Evolutionary conservation across 805 yeast species (phyloP).

Genomic region (Hermanozyma aechmeae): DNA sequence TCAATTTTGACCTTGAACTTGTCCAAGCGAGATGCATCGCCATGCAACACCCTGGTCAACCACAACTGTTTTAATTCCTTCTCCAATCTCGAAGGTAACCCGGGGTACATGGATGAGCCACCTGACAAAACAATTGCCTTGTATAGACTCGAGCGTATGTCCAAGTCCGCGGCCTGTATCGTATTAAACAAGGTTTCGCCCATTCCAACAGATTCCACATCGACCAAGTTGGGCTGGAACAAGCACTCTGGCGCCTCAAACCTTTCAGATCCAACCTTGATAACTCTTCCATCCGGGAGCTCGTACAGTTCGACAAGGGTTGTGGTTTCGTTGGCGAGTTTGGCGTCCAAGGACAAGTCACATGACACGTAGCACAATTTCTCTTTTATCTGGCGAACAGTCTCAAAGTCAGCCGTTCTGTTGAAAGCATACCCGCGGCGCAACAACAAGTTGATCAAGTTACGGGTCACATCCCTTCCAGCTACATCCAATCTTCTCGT

Average conservation of each 20-base stretch:
- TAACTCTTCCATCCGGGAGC: constrained; percentile 92
- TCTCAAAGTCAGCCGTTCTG: constrained; percentile 97
- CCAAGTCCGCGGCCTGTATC: constrained; percentile 91
- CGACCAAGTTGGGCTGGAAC: constrained; percentile 92
- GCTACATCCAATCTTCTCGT: constrained; percentile 93
- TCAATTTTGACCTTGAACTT: constrained; percentile 95
- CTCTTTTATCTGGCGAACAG: constrained; percentile 96
- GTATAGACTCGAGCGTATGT: constrained; percentile 78
- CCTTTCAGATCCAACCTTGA: constrained; percentile 90
- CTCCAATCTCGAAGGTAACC: constrained; percentile 90
- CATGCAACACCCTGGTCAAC: constrained; percentile 80
- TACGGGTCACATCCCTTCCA: constrained; percentile 97
- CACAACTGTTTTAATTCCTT: constrained; percentile 94
- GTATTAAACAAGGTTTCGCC: constrained; percentile 90
- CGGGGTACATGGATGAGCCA: constrained; percentile 98
- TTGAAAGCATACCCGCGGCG: constrained; percentile 97
- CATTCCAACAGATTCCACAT: constrained; percentile 93
- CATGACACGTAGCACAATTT: constrained; percentile 92
- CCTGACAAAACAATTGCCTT: constrained; percentile 93
- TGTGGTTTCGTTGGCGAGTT: constrained; percentile 89
- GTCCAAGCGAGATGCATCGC: constrained; percentile 76
- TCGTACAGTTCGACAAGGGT: constrained; percentile 86
- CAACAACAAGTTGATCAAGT: constrained; percentile 78
- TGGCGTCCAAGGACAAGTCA: constrained; percentile 83
- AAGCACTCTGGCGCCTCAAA: constrained; percentile 96